Percentiles rank a stretch among this genome's conserved stretches.
These are phyloP conservation scores for Phialocephala sp. DNA, from an alignment of 2,329 filamentous ascomycete species.

Conservation along the genomic window DNA sequence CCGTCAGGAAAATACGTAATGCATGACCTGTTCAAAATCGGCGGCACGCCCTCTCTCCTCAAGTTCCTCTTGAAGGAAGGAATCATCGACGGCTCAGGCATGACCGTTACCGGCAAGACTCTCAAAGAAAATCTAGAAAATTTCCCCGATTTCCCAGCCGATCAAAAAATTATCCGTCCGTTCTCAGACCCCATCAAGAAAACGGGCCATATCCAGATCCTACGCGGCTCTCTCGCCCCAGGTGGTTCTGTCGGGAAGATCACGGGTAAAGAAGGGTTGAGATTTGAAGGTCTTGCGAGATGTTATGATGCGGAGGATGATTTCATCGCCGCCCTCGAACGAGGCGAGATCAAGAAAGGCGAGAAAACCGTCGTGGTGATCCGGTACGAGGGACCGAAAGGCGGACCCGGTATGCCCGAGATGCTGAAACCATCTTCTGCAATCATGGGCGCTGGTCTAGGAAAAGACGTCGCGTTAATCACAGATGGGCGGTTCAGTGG, in stretches of 20 bases:
- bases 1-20: conserved; percentile 72
- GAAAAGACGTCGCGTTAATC: conserved; percentile 72
- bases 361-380: conserved; percentile 80
- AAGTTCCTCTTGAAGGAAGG: conserved; percentile 64
- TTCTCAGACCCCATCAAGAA: conserved; percentile 72
- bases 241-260: conserved; percentile 77
- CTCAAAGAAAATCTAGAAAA: conserved; percentile 63
- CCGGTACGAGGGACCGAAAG: conserved; percentile 76
- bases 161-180: conserved; percentile 74
- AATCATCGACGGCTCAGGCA: conserved; percentile 62
- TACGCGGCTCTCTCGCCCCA: conserved; percentile 71
- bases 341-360: conserved; percentile 72
- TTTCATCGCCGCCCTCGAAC: conserved; percentile 71
- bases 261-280: conserved; percentile 74
- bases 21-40: conserved; percentile 61
- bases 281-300: conserved; percentile 71
- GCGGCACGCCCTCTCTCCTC: conserved; percentile 61
- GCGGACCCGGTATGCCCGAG: conserved; percentile 75
- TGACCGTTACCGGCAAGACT: conserved; percentile 65
- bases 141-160: conserved; percentile 65
- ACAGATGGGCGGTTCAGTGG: conserved; percentile 71
- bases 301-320: conserved; percentile 74
- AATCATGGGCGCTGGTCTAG: conserved; percentile 76
- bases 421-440: conserved; percentile 76
- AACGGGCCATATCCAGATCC: conserved; percentile 76